Evolutionary conservation across 1,284 basidiomycete genomes (phyloP), one percentile per base, ranked within the genome.

Genomic region (Pulchroboletus neoregius): DNA sequence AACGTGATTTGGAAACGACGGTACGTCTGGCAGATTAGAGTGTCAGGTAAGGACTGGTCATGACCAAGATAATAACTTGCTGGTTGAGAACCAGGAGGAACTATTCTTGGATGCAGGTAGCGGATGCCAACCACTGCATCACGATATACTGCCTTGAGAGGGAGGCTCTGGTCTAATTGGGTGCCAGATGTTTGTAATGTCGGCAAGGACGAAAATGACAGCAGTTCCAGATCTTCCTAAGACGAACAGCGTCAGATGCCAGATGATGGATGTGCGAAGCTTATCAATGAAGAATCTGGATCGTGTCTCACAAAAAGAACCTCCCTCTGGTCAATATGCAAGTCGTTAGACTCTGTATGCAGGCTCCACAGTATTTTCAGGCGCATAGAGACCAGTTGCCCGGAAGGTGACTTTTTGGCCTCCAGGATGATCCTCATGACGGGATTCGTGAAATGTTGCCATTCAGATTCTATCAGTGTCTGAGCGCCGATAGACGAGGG

Each of bases 371-470:
- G 34, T 32, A 88, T 77, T 23, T 78, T 75, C 42, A 87, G 62
- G 37, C 79, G 71, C 49, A 84, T 76, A 36, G 82, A 84, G 51
- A 80, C 75, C 2, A 84, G 68, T 35, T 73, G 71, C 13, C 71
- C 73, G 6, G 60, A 66, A 5, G 66, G 61, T 8, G 73, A 64
- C 59, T 75, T 82, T 55, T 71, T 78, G 26, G 73, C 69, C 58
- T 88, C 84, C n/a, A 88, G 68, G 28, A 75, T 65, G 26, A 87
- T 73, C 31, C 68, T 75, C 49, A 89, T 76, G 38, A 73, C 63
- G 0, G 86, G 85, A 54, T 87, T 85, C 24, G 75, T 75, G 57
- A 82, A 88, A 59, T 89, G 87, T 56, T 87, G 83, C 86, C 86
- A 89, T 61, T 86, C 83, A 11, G 70, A 57, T 38, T 67, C 64